phyloP scores from a whole-genome alignment of 163 green algal genomes.

The Chlamydomonas reinhardtii region DNA sequence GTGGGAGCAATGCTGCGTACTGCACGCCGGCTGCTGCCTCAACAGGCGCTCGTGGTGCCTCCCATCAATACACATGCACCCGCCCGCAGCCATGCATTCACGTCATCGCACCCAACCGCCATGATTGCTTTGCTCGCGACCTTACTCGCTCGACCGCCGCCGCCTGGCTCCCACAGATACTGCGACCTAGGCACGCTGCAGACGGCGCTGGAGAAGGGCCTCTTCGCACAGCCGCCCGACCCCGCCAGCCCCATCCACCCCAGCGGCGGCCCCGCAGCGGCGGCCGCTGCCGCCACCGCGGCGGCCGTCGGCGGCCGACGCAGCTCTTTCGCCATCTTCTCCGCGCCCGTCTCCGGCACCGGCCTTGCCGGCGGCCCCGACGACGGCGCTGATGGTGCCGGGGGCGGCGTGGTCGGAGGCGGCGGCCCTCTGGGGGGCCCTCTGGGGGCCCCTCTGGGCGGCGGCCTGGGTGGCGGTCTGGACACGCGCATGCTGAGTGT shows the following conservation, averaged over 20 bases:
- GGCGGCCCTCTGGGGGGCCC: no score
- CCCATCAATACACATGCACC: no score
- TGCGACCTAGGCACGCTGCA: constrained; percentile 45
- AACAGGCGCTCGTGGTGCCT: no score
- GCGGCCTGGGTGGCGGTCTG: no score
- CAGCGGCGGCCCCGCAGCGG: constrained; percentile 22
- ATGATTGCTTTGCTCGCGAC: no score
- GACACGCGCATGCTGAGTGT: no score
- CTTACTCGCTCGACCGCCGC: no score
- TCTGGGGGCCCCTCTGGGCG: no score
- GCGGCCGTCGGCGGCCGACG: not conserved
- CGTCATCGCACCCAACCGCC: no score
- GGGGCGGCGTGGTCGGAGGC: not conserved
- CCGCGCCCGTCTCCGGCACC: not conserved
- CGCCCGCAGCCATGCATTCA: no score
- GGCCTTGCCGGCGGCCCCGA: not conserved
- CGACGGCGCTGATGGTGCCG: not conserved
- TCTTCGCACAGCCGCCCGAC: constrained; percentile 21
- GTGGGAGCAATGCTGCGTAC: no score
- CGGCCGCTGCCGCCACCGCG: constrained; percentile 18
- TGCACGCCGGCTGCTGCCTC: no score
- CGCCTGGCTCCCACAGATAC: constrained; percentile 9
- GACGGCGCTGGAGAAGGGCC: constrained; percentile 24
- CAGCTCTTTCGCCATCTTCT: not conserved
- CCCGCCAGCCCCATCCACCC: constrained; percentile 11